Percentiles rank a stretch among this genome's conserved stretches.
Conservation (phyloP, 805 yeast genomes). For the Yueomyces sinensis region DNA sequence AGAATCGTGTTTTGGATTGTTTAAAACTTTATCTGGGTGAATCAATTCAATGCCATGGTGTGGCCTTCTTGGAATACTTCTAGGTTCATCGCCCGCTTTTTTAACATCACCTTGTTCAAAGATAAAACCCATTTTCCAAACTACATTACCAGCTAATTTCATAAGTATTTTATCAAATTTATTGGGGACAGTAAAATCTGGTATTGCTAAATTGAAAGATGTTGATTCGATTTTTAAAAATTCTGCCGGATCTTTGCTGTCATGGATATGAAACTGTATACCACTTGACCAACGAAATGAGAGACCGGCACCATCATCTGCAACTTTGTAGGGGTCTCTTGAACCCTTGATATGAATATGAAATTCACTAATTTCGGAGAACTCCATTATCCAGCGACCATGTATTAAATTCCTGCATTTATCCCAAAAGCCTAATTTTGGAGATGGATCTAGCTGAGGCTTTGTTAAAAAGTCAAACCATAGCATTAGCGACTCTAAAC, state of each 20-base stretch:
- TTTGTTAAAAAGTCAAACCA: slow-evolving; percentile 56
- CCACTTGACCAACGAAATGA: slow-evolving; percentile 52
- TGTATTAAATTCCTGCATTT: slow-evolving; percentile 43
- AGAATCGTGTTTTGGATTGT: slow-evolving; percentile 38
- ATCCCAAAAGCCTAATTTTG: slow-evolving; percentile 62
- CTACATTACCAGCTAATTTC: slow-evolving; percentile 52
- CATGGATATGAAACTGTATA: slow-evolving; percentile 37
- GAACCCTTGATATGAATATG: slow-evolving; percentile 53
- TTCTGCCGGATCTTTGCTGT: slow-evolving; percentile 34
- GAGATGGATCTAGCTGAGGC: slow-evolving; percentile 55
- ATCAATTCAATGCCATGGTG: slow-evolving; percentile 53
- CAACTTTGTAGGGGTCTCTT: slow-evolving; percentile 40
- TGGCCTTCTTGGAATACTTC: slow-evolving; percentile 38
- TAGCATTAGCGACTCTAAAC: slow-evolving; percentile 44
- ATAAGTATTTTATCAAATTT: slow-evolving; percentile 36
- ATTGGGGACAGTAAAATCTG: slow-evolving; percentile 24
- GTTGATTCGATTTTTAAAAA: slow-evolving; percentile 42
- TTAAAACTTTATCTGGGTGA: slow-evolving; percentile 37
- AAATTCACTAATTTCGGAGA: slow-evolving; percentile 35
- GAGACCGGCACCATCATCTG: slow-evolving; percentile 49
- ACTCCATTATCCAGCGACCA: slow-evolving; percentile 35
- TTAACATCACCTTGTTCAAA: slow-evolving; percentile 49
- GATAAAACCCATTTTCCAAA: slow-evolving; percentile 65
- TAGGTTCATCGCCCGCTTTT: slow-evolving; percentile 26
- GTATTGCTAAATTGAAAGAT: slow-evolving; percentile 43